These are phyloP conservation scores for Royoungia palumana DNA, from an alignment of 768 basidiomycete species.

Conservation along the genomic window DNA sequence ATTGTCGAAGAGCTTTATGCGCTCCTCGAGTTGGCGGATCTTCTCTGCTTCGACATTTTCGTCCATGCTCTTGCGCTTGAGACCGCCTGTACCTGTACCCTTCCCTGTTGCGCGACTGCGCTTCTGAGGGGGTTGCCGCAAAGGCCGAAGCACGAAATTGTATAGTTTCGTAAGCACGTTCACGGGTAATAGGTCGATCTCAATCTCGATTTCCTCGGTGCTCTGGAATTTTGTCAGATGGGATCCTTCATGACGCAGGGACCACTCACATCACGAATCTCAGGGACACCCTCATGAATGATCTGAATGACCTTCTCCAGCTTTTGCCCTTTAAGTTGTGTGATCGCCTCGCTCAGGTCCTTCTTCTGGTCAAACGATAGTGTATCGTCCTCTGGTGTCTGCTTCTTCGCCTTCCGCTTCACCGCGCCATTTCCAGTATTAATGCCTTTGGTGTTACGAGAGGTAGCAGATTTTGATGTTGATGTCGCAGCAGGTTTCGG, in stretches of 20 bases:
- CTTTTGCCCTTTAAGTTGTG: constrained; percentile 75
- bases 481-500: constrained; percentile 54
- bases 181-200: constrained; percentile 89
- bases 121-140: constrained; percentile 62
- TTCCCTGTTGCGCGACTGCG: constrained; percentile 62
- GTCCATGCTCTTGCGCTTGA: constrained; percentile 95
- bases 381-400: constrained; percentile 70
- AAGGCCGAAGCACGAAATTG: constrained; percentile 87
- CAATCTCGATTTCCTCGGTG: constrained; percentile 97
- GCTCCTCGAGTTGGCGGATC: constrained; percentile 86
- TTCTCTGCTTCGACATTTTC: constrained; percentile 95
- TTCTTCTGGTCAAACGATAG: constrained; percentile 97
- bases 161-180: constrained; percentile 89
- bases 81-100: constrained; percentile 82
- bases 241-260: constrained; percentile 7
- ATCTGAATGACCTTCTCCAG: constrained; percentile 91
- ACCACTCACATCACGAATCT: constrained; percentile 82
- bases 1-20: constrained; percentile 80
- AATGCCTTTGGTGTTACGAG: constrained; percentile 46
- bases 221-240: constrained; percentile 48
- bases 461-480: constrained; percentile 53
- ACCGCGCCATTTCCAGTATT: constrained; percentile 40
- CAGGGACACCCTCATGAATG: constrained; percentile 91
- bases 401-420: constrained; percentile 65
- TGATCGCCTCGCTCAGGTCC: constrained; percentile 93